phyloP scores from a whole-genome alignment of 257 asterid genomes.

The Ajuga chamaepitys region DNA sequence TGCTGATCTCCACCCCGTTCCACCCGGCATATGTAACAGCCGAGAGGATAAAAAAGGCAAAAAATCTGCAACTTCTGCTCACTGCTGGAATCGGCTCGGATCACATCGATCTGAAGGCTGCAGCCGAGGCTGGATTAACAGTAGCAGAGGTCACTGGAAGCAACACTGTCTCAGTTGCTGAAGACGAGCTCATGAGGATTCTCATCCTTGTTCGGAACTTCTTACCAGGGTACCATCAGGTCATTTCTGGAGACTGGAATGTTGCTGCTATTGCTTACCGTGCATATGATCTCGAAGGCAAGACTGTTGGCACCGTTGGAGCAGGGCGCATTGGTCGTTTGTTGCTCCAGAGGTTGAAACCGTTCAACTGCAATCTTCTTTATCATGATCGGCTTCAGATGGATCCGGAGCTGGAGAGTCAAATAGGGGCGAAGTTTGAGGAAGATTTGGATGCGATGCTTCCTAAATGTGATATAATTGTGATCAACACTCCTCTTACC shows the following conservation, averaged over 20 bases:
- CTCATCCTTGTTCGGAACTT: conserved; percentile 91
- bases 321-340: conserved; percentile 91
- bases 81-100: conserved; percentile 99
- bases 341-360: conserved; percentile 84
- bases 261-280: conserved; percentile 86
- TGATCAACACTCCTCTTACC: conserved; percentile 85
- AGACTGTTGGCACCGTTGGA: conserved; percentile 99
- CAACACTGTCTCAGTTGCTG: conserved; percentile 91
- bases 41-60: conserved; percentile 92
- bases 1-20: conserved; percentile 88
- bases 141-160: conserved; percentile 99
- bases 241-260: conserved; percentile 82
- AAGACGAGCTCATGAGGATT: conserved; percentile 96
- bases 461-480: conserved; percentile 86
- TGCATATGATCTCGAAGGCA: conserved; percentile 95
- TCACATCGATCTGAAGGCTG: conserved; percentile 90
- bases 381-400: conserved; percentile 89
- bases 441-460: conserved; percentile 90
- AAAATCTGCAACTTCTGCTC: conserved; percentile 75
- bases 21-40: conserved; percentile 98
- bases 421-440: conserved; percentile 77
- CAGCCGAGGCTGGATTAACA: conserved; percentile 92
- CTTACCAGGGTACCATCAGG: conserved; percentile 86
- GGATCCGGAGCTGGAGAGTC: conserved; percentile 65
- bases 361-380: conserved; percentile 81